Base-by-base conservation (phyloP, 495 filamentous ascomycete species). In the Xylaria intraflava region DNA sequence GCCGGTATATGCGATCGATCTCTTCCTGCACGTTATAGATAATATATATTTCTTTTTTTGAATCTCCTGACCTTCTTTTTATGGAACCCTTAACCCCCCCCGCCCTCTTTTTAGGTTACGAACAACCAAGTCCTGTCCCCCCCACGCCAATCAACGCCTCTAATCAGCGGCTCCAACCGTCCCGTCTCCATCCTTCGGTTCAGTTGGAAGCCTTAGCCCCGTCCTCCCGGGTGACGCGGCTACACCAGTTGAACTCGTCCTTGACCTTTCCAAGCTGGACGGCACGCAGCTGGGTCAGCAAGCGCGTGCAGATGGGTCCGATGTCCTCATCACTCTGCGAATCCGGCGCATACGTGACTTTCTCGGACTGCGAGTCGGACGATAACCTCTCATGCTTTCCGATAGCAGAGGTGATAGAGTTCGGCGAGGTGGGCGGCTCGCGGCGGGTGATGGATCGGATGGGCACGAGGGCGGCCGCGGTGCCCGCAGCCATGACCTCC, bases 401-500 rank as follows among this genome's bases (percentile, higher is more conserved):
- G 11, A 53, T 53, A 3, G 50, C 48, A 22, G 65, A 57, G 10
- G 62, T 60, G 19, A 70, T 69, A 23, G 64, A 71, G 16, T 66
- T 59, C 6, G 62, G 60, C 0, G 69, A 77, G 3, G 78, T 80
- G 11, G 68, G 55, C 42, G 49, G 48, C 38, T 68, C 48, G 57
- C 76, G 78, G 65, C 86, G 83, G 1, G 86, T 88, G 58, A 98
- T 95, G 45, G 85, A 90, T 47, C 83, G 83, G 64, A 98, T 89
- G 1, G 93, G 93, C 9, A 96, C 90, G 39, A 98, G 73, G 1
- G 89, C 88, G 0, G 92, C 93, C 4, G 93, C 93, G 0, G 93
- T 98, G 0, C 93, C 93, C 1, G 89, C 90, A 3, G 92, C 93
- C 70, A 96, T 79, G 17, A 98, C 83, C 68, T 98, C 93, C 41